Percentiles rank a stretch among this genome's conserved stretches.
Evolutionary conservation across 2,329 filamentous ascomycete species (phyloP).

Genomic region (Sarocladium strictum): DNA sequence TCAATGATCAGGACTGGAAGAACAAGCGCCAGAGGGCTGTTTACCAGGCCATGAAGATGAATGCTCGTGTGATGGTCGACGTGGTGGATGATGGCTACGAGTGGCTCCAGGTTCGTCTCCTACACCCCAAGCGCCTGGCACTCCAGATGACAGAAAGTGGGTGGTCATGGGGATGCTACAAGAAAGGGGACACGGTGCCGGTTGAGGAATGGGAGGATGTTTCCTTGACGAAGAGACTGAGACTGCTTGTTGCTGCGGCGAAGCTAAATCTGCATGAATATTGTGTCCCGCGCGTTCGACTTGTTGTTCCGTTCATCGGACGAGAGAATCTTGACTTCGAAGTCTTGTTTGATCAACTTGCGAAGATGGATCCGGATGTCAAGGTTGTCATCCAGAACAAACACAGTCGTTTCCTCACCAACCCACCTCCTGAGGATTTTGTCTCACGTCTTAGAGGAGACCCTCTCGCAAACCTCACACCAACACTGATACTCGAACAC

Average conservation of each 20-base stretch:
- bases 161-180: slow-evolving; percentile 30
- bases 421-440: slow-evolving; percentile 18
- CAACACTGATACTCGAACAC: slow-evolving; percentile 34
- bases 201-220: slow-evolving; percentile 28
- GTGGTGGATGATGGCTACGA: slow-evolving; percentile 28
- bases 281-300: slow-evolving; percentile 26
- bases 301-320: slow-evolving; percentile 28
- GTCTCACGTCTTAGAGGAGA: slow-evolving; percentile 25
- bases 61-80: slow-evolving; percentile 27
- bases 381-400: slow-evolving; percentile 26
- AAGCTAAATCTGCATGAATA: slow-evolving; percentile 31
- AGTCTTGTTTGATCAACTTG: slow-evolving; percentile 25
- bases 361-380: slow-evolving; percentile 23
- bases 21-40: slow-evolving; percentile 21
- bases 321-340: slow-evolving; percentile 23
- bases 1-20: slow-evolving; percentile 14
- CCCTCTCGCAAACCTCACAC: slow-evolving; percentile 26
- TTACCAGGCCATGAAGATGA: slow-evolving; percentile 26
- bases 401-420: slow-evolving; percentile 19
- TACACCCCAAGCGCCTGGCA: slow-evolving; percentile 26
- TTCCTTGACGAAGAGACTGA: slow-evolving; percentile 25
- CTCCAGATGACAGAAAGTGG: slow-evolving; percentile 35
- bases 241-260: slow-evolving; percentile 29
- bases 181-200: slow-evolving; percentile 23
- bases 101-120: slow-evolving; percentile 27